Conservation (phyloP, 192 early-diverging fungal genomes). For the Coemansia sp. region DNA sequence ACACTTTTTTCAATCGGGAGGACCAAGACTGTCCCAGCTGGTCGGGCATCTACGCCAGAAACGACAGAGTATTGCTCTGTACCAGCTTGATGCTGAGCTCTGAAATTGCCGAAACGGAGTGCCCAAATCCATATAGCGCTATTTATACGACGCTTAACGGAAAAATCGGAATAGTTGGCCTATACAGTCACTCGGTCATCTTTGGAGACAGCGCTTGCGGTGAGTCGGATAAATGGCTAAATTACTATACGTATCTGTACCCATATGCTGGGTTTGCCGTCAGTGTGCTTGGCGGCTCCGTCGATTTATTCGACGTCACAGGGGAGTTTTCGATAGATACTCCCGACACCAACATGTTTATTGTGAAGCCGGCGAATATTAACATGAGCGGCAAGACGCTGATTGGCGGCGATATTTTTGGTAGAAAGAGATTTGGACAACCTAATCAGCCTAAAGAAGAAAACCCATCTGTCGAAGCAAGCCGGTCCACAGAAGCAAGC, state of each 20-base stretch:
- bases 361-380: not conserved
- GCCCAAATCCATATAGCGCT: conserved; percentile 5
- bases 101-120: not conserved
- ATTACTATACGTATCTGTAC: conserved; percentile 2
- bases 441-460: not conserved
- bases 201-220: conserved; percentile 2
- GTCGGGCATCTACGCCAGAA: conserved; percentile 2
- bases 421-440: not conserved
- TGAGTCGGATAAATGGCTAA: not conserved
- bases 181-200: conserved; percentile 7
- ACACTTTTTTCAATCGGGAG: not conserved
- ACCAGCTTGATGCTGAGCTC: not conserved
- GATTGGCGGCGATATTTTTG: not conserved
- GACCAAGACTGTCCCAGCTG: not conserved
- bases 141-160: not conserved
- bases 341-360: not conserved
- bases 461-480: too few species aligned
- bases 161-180: not conserved
- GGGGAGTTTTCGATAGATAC: not conserved
- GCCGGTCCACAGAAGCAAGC: too few species aligned
- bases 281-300: not conserved
- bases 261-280: not conserved
- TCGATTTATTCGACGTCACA: not conserved
- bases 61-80: conserved; percentile 1
- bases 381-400: not conserved